phyloP scores from a whole-genome alignment of 2,329 filamentous ascomycete species.

The Apiospora malaysiana region DNA sequence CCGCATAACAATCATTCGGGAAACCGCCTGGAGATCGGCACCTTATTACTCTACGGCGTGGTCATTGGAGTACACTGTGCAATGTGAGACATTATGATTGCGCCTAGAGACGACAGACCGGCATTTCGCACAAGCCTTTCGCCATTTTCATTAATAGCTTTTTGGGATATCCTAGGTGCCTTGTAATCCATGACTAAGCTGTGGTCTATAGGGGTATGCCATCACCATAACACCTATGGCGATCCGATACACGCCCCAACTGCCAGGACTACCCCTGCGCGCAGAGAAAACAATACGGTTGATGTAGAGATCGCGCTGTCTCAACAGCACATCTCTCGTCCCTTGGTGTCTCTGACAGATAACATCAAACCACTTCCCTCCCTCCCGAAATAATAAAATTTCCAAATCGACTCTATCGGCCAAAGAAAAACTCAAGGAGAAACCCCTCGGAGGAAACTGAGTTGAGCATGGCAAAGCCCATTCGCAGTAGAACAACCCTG shows the following conservation, averaged over 20 bases:
- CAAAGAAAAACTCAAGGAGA: slow-evolving; percentile 16
- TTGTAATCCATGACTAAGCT: slow-evolving; percentile 3
- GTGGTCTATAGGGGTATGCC: neutral
- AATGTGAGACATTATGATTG: slow-evolving; percentile 6
- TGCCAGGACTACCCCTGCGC: neutral
- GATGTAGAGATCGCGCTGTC: neutral
- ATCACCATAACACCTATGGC: neutral
- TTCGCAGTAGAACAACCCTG: slow-evolving; percentile 31
- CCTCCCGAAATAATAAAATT: slow-evolving; percentile 29
- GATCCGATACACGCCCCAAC: neutral
- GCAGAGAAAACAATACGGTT: neutral
- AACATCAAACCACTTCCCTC: neutral
- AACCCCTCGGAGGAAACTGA: slow-evolving; percentile 4
- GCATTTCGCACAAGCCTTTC: slow-evolving; percentile 9
- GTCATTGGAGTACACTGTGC: neutral
- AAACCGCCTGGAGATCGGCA: neutral
- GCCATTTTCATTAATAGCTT: neutral
- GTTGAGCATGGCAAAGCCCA: slow-evolving; percentile 22
- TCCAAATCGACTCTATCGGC: slow-evolving; percentile 24
- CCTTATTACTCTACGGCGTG: neutral
- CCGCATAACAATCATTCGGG: slow-evolving; percentile 5
- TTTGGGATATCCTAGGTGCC: slow-evolving; percentile 5
- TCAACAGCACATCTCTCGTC: slow-evolving; percentile 4
- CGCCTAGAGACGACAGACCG: neutral
- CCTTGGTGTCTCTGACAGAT: neutral